Base-by-base conservation (phyloP, 2,329 filamentous ascomycete species). In the Trichoderma endophyticum region DNA sequence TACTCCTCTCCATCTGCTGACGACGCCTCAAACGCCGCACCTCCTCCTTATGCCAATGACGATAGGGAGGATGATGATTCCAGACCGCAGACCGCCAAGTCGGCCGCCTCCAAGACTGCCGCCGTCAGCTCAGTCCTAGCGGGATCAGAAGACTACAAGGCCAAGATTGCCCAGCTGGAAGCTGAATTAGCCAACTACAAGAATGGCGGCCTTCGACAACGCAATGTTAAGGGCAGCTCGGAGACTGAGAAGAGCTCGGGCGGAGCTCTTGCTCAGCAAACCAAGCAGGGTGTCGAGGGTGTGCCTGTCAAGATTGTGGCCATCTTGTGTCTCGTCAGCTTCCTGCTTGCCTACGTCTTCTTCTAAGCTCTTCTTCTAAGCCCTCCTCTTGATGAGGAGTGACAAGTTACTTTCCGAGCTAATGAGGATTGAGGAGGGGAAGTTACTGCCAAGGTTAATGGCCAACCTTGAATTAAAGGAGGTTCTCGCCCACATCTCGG, bases 311-410 rank as follows among this genome's bases (percentile, higher is more conserved):
- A 95, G 81, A 89, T 95, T 74, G 93, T 93, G 59, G 95, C 96
- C 26, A 85, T 90, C 26, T 85, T 99, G 57, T 98, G 95, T 80
- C 85, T 99, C 77, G 78, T 97, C 75, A 95, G 93, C 85, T 99
- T 99, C 85, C 83, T 99, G 79, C 88, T 98, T 77, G 96, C 94
- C 70, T 99, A 98, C 84, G 89, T 98, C 82, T 94, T 99, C 86
- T 99, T 99, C 83, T 99, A 90, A 86, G 70, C 28, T 18, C 32
- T 94, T 99, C 86, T 99, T 99, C 83, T 99, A 90, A 86, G 70
- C 28, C 8, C 32, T 48, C 28, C 32, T 48, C 14, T 62, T 60
- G 26, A 36, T 28, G 28, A 43, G 32, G 68, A 64, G 43, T 6
- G n/a, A 57, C 9, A 21, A 26, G 15, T 48, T 68, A 34, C 21